phyloP scores from a whole-genome alignment of 2,329 filamentous ascomycete genomes.

The Paecilomyces fulvus region DNA sequence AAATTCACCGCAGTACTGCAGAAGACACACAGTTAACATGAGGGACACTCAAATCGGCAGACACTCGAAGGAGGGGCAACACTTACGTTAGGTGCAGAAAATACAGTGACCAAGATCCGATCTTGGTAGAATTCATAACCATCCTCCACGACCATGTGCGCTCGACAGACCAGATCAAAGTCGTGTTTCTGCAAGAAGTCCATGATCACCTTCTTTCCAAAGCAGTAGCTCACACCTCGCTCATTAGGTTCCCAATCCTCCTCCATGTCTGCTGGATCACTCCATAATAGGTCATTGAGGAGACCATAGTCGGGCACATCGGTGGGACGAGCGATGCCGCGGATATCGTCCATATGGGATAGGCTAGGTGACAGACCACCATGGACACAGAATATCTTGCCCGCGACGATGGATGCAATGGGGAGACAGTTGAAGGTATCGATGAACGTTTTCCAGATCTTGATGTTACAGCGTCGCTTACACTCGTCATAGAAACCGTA shows the following conservation, averaged over 20 bases:
- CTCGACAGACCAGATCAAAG: constrained; percentile 93
- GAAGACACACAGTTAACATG: constrained; percentile 13
- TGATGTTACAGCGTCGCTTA: constrained; percentile 91
- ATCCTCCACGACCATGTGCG: constrained; percentile 98
- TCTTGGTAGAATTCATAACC: constrained; percentile 99
- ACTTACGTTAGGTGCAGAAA: constrained; percentile 92
- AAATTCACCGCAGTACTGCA: constrained; percentile 95
- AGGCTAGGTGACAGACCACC: constrained; percentile 87
- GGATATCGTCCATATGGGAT: constrained; percentile 96
- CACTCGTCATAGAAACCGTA: constrained; percentile 99
- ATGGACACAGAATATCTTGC: constrained; percentile 97
- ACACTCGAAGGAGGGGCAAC: background rate
- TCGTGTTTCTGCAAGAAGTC: constrained; percentile 92
- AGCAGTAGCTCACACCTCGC: constrained; percentile 94
- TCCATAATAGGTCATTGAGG: constrained; percentile 93
- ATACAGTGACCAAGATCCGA: constrained; percentile 88
- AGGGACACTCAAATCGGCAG: constrained; percentile 6
- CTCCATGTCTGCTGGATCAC: constrained; percentile 96
- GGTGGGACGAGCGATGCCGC: constrained; percentile 88
- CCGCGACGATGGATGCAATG: constrained; percentile 91
- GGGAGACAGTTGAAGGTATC: constrained; percentile 94
- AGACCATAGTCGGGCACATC: constrained; percentile 96
- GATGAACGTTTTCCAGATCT: constrained; percentile 96
- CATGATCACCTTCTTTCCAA: constrained; percentile 95
- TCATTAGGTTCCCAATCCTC: constrained; percentile 98